These are phyloP conservation scores for Coelastrella sp. DNA, from an alignment of 139 green algal species.

Conservation along the genomic window DNA sequence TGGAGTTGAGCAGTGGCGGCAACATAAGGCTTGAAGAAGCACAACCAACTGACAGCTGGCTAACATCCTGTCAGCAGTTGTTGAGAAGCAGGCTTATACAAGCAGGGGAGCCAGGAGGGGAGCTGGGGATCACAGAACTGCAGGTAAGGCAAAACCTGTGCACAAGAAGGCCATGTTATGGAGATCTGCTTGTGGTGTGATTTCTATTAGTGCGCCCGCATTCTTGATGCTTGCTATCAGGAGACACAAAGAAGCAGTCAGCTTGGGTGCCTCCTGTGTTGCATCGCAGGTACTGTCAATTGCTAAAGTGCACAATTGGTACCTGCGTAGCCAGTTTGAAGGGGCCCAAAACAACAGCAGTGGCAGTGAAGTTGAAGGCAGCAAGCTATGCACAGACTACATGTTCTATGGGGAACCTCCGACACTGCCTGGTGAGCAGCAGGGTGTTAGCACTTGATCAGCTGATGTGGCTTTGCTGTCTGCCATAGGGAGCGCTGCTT, in stretches of 20 bases:
- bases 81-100: constrained; percentile 52
- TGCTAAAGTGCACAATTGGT: constrained; percentile 78
- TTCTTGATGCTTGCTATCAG: too few relatives aligned
- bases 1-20: constrained; percentile 80
- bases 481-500: too few relatives aligned
- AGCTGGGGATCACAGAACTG: constrained; percentile 13
- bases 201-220: too few relatives aligned
- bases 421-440: constrained; percentile 48
- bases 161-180: too few relatives aligned
- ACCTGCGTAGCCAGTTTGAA: constrained; percentile 71
- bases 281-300: constrained; percentile 54
- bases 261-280: neutral
- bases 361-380: neutral
- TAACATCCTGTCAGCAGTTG: constrained; percentile 68
- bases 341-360: neutral
- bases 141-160: neutral
- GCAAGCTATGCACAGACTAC: constrained; percentile 67
- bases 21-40: constrained; percentile 88
- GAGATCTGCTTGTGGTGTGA: too few relatives aligned
- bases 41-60: constrained; percentile 69
- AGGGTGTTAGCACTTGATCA: neutral
- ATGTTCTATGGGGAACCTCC: constrained; percentile 71
- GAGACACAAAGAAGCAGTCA: too few relatives aligned
- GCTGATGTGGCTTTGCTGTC: neutral
- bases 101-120: constrained; percentile 1